These are phyloP conservation scores for Hypoxylon sp. DNA, from an alignment of 2,329 filamentous ascomycete genomes.

Conservation along the genomic window DNA sequence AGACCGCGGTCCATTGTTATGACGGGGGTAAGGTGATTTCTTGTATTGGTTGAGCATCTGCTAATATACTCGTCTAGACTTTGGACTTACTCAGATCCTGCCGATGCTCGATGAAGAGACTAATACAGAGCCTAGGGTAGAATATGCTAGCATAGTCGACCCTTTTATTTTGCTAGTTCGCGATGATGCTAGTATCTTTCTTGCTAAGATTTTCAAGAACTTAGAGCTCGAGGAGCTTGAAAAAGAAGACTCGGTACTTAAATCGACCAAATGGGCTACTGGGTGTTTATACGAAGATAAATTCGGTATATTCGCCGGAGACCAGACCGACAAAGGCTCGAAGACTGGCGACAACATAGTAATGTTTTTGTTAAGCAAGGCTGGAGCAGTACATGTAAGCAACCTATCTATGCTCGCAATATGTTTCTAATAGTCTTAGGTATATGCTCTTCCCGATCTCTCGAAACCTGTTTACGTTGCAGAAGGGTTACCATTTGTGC, in stretches of 20 bases:
- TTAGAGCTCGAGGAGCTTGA: slow-evolving; percentile 89
- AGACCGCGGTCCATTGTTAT: slow-evolving; percentile 89
- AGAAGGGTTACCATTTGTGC: slow-evolving; percentile 83
- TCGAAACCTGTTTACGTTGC: slow-evolving; percentile 79
- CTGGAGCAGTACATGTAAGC: slow-evolving; percentile 82
- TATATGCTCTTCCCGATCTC: slow-evolving; percentile 83
- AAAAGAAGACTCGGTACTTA: slow-evolving; percentile 69
- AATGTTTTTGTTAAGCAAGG: slow-evolving; percentile 82
- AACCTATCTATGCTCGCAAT: neutral
- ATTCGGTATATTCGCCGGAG: slow-evolving; percentile 67
- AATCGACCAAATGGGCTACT: slow-evolving; percentile 80
- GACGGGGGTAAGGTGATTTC: slow-evolving; percentile 78
- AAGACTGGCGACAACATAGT: slow-evolving; percentile 69
- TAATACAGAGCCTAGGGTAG: slow-evolving; percentile 82
- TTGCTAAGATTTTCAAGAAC: slow-evolving; percentile 84
- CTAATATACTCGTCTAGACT: slow-evolving; percentile 67
- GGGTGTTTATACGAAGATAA: slow-evolving; percentile 86
- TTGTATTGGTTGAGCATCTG: slow-evolving; percentile 19
- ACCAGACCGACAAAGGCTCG: slow-evolving; percentile 57
- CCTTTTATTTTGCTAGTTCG: slow-evolving; percentile 87
- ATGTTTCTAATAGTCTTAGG: slow-evolving; percentile 61
- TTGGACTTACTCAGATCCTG: slow-evolving; percentile 90
- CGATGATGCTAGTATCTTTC: slow-evolving; percentile 84
- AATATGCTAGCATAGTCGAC: slow-evolving; percentile 87
- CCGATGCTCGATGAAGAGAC: slow-evolving; percentile 94